Evolutionary conservation across 1,284 basidiomycete genomes (phyloP).

Genomic region (Tilletia walkeri): DNA sequence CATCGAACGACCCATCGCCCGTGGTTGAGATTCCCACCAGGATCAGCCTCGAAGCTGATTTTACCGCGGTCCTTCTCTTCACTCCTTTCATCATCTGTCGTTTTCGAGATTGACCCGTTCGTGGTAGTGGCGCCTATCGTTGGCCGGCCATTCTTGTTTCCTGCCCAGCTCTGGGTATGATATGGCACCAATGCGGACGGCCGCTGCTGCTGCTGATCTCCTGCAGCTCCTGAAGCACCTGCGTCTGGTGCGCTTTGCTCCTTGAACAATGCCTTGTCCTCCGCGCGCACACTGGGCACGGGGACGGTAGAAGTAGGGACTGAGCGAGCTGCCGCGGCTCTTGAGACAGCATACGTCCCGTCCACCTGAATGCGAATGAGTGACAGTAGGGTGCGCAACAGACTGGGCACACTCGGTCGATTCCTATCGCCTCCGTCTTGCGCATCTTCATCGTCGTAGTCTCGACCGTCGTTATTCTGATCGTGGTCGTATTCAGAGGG

Average conservation of each 20-base stretch:
- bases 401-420: background rate
- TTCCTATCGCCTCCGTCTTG: background rate
- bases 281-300: background rate
- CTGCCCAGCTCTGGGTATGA: constrained; percentile 5
- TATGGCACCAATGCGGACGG: background rate
- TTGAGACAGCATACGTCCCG: background rate
- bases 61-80: background rate
- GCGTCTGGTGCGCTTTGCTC: too few species aligned
- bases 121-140: background rate
- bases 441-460: background rate
- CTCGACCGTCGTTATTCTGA: too few species aligned
- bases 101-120: too few species aligned
- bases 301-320: constrained; percentile 2
- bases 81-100: background rate
- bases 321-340: background rate
- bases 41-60: background rate
- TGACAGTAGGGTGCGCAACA: background rate
- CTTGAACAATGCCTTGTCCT: background rate
- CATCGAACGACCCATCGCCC: constrained; percentile 2
- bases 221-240: too few species aligned
- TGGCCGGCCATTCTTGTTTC: background rate
- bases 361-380: constrained; percentile 4
- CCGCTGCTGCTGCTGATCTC: too few species aligned
- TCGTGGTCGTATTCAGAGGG: constrained; percentile 8
- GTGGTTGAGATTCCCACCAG: background rate